Evolutionary conservation across 257 asterid genomes (phyloP), one percentile per base, ranked within the genome.

Genomic region (Solanum microdontum): DNA sequence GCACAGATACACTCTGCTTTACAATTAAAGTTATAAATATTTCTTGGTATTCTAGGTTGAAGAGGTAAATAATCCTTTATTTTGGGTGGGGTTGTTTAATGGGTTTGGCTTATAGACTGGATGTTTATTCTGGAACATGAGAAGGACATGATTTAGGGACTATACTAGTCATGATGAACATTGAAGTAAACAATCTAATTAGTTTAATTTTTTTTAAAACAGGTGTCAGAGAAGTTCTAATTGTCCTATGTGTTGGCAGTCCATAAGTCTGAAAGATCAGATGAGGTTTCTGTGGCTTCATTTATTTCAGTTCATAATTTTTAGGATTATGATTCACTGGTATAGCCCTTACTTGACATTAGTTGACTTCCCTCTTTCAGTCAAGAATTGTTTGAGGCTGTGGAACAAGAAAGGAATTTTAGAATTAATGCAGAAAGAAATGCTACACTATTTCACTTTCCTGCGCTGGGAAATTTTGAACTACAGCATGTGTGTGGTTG

Each of bases 161-260:
- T 24, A 77, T 40, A 77, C n/a, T 24, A 23, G 58, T 76, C 43
- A 77, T 14, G 33, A 24, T 13, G 84, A 77, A 77, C 62, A 37
- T 37, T 23, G 40, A 32, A 69, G 40, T 30, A 70, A 37, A 70
- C 19, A 43, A 7, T 43, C 87, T 85, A 85, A 85, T 21, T 23
- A 34, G 37, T 40, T 17, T n/a, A 21, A 13, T 21, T 91, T 68
- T 77, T 28, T 72, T 80, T 84, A 72, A 84, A 68, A 84, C 90
- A 97, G 99, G 99, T 95, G 98, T 87, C 98, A 97, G 86, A 93
- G 99, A 90, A 97, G 99, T 91, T 97, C 99, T 79, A 93, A 92
- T 74, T 97, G 99, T 90, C 98, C 99, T 76, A 97, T 97, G 99
- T 97, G 99, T 88, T 97, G 98, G 98, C 98, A 92, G 91, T 36